These are phyloP conservation scores for Suhomyces xylopsoci DNA, from an alignment of 805 yeast genomes.

Conservation along the genomic window DNA sequence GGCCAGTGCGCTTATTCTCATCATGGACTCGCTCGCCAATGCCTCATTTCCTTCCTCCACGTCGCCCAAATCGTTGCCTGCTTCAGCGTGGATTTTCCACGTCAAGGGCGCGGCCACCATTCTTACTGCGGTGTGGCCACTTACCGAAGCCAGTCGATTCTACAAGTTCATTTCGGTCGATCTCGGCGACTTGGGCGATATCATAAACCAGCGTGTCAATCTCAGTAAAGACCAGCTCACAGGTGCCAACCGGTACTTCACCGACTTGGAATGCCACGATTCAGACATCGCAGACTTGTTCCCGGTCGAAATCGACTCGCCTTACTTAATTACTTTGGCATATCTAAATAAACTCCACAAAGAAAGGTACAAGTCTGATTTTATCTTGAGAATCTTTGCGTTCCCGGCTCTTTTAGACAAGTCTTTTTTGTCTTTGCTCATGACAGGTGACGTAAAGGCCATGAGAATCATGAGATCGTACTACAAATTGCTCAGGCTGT, in stretches of 20 bases:
- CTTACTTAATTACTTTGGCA: constrained; percentile 83
- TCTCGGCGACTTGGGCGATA: constrained; percentile 82
- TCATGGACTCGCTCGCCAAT: constrained; percentile 92
- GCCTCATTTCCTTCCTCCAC: constrained; percentile 61
- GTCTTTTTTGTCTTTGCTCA: constrained; percentile 68
- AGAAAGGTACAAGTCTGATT: constrained; percentile 81
- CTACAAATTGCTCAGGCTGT: constrained; percentile 75
- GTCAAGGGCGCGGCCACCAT: constrained; percentile 97
- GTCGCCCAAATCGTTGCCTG: constrained; percentile 63
- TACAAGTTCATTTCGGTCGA: constrained; percentile 67
- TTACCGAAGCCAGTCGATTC: constrained; percentile 45
- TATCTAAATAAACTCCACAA: constrained; percentile 79
- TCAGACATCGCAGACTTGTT: constrained; percentile 79
- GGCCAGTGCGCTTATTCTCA: constrained; percentile 83
- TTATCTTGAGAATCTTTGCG: constrained; percentile 81
- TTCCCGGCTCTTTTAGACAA: constrained; percentile 91
- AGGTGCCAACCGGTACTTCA: constrained; percentile 33
- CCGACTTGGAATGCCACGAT: constrained; percentile 79
- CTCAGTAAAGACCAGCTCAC: constrained; percentile 19
- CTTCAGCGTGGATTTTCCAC: constrained; percentile 95
- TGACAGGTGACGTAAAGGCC: constrained; percentile 82
- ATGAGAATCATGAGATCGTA: constrained; percentile 90
- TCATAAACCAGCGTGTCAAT: constrained; percentile 42
- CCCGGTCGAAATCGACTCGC: constrained; percentile 80
- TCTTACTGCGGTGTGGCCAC: constrained; percentile 93